Evolutionary conservation across 768 basidiomycete genomes (phyloP), one percentile per base, ranked within the genome.

Genomic region (Suillus hirtellus): DNA sequence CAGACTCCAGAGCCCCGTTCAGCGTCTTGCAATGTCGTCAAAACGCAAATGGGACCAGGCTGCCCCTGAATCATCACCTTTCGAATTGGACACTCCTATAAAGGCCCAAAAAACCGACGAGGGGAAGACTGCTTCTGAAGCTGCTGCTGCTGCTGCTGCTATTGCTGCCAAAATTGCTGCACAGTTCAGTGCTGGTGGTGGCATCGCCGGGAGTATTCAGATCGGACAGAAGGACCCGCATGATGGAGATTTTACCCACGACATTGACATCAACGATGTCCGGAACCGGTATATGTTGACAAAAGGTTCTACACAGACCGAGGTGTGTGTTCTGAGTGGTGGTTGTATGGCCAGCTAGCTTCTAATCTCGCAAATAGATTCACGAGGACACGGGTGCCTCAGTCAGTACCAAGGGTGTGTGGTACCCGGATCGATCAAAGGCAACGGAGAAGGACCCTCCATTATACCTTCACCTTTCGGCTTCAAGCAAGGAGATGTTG

Each of bases 181-280:
- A 0, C 91, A 93, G 70, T 91, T 93, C 65, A 82, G 80, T 61
- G 83, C 83, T 47, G 79, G 77, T 2, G 74, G 72, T 68, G 68
- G 73, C 64, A 80, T 70, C 4, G 69, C 70, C 60, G 81, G 69
- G 73, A 76, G 71, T 71, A 81, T 77, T 64, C 67, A 80, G 68
- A 71, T 79, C 64, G 82, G 81, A 19, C 69, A 77, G 58, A 85
- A 85, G 67, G 92, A 93, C 71, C 80, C 81, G 2, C 86, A 90
- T 56, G 91, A 93, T 68, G 92, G 82, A 49, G 92, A 92, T 53
- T 98, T 89, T 69, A 89, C 87, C 14, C 85, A 92, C 67, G 93
- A 97, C 71, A 96, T 98, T 62, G 96, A 98, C 74, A 97, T 99
- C 75, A 98, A 99, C 74, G 96, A 99, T 76, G 81, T 95, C 56